Percentiles rank a stretch among this genome's conserved stretches.
Conservation (phyloP, 352 stramenopile genomes). For the Phytopythium mirpurense region DNA sequence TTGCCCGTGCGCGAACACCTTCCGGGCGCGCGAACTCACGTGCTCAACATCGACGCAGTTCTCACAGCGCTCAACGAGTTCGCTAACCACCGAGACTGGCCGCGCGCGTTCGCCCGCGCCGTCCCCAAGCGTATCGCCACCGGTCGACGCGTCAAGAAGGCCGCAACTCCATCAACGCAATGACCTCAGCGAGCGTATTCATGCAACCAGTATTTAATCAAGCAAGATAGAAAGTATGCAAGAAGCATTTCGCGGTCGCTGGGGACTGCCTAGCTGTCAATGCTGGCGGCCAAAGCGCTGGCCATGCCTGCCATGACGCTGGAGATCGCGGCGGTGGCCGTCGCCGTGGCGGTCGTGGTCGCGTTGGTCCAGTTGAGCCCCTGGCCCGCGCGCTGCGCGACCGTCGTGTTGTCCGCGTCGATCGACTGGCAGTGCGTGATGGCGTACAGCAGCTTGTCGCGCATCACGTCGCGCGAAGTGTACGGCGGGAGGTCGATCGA, state of each 20-base stretch:
- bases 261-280: background rate
- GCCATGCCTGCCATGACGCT: conserved; percentile 56
- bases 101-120: conserved; percentile 42
- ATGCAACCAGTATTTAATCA: conserved; percentile 4
- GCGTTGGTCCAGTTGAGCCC: conserved; percentile 80
- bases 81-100: conserved; percentile 63
- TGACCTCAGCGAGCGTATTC: background rate
- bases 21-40: conserved; percentile 38
- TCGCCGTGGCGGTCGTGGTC: conserved; percentile 23
- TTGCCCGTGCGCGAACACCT: conserved; percentile 68
- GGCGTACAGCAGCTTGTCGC: conserved; percentile 81
- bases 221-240: conserved; percentile 2
- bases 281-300: conserved; percentile 3
- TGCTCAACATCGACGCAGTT: conserved; percentile 81
- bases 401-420: conserved; percentile 85
- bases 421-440: conserved; percentile 88
- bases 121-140: conserved; percentile 49
- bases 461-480: conserved; percentile 68
- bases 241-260: conserved; percentile 5
- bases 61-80: conserved; percentile 70
- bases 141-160: conserved; percentile 12
- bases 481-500: conserved; percentile 84
- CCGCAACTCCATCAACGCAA: background rate
- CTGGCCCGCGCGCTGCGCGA: conserved; percentile 82
- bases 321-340: conserved; percentile 48